Conservation (phyloP, 2,329 filamentous ascomycete species). For the Thelonectria blattea region DNA sequence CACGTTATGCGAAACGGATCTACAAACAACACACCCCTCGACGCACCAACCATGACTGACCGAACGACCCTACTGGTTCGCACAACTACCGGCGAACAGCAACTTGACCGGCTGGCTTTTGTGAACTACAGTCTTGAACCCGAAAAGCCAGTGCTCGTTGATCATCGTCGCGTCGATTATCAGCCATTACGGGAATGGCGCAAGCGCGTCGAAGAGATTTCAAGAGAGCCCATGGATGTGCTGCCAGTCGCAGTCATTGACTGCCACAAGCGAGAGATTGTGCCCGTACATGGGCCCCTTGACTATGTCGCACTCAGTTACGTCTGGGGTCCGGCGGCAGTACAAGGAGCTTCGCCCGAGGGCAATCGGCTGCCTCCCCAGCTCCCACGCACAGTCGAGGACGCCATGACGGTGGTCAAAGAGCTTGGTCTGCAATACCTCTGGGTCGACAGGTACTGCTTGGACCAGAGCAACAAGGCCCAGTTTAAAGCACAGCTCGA, state of each 20-base stretch:
- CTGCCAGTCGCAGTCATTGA: constrained; percentile 18
- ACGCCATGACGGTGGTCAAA: constrained; percentile 19
- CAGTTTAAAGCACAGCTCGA: constrained; percentile 19
- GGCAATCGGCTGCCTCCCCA: constrained; percentile 1
- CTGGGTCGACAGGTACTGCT: constrained; percentile 21
- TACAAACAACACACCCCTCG: neutral
- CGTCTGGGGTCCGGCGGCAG: constrained; percentile 11
- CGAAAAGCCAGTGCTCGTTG: constrained; percentile 30
- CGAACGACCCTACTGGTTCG: neutral
- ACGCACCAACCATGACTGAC: neutral
- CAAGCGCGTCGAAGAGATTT: neutral
- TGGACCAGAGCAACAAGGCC: constrained; percentile 18
- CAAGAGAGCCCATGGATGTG: neutral
- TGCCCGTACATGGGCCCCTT: constrained; percentile 9
- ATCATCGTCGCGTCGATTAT: constrained; percentile 6
- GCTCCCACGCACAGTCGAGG: constrained; percentile 18
- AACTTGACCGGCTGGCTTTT: neutral
- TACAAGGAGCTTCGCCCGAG: neutral
- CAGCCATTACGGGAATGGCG: constrained; percentile 2
- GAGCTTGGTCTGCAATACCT: constrained; percentile 18
- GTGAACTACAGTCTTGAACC: constrained; percentile 12
- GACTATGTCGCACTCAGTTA: constrained; percentile 22
- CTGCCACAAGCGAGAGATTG: constrained; percentile 11
- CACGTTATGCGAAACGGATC: neutral
- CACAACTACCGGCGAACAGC: neutral